phyloP scores from a whole-genome alignment of 331 rosid species.

The Quercus tomentella region DNA sequence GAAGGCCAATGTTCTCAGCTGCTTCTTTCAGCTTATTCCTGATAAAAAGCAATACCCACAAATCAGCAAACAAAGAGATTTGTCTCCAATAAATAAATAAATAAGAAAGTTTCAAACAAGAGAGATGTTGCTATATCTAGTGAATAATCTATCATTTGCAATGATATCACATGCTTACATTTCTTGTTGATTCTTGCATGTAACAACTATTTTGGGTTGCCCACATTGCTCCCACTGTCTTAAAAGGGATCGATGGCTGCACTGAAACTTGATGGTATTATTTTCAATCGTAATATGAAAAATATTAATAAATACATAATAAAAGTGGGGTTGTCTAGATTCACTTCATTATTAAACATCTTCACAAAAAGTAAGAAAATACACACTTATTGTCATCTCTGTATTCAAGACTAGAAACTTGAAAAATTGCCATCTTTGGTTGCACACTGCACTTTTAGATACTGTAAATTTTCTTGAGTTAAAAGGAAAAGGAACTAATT shows the following conservation, averaged over 20 bases:
- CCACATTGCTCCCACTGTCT: conserved; percentile 87
- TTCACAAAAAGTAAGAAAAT: background rate
- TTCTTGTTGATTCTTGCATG: conserved; percentile 87
- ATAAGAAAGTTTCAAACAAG: background rate
- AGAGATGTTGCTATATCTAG: background rate
- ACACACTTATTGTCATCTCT: conserved; percentile 4
- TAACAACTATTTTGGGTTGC: conserved; percentile 84
- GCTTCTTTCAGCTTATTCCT: conserved; percentile 86
- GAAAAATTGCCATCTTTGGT: background rate
- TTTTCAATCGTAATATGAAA: background rate
- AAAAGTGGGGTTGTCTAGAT: background rate
- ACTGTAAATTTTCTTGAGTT: background rate
- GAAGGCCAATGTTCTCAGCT: conserved; percentile 80
- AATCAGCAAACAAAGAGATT: conserved; percentile 1
- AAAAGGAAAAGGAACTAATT: background rate
- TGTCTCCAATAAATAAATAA: background rate
- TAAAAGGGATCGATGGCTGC: conserved; percentile 69
- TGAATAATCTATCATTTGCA: background rate
- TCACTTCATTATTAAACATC: background rate
- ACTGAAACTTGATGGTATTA: conserved; percentile 4
- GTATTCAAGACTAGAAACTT: background rate
- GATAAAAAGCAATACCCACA: conserved; percentile 5
- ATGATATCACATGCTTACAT: conserved; percentile 54
- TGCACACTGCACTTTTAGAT: no score
- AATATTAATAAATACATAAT: background rate